Evolutionary conservation across 768 basidiomycete genomes (phyloP), one percentile per base, ranked within the genome.

Genomic region (Termitomyces eurrhizus): DNA sequence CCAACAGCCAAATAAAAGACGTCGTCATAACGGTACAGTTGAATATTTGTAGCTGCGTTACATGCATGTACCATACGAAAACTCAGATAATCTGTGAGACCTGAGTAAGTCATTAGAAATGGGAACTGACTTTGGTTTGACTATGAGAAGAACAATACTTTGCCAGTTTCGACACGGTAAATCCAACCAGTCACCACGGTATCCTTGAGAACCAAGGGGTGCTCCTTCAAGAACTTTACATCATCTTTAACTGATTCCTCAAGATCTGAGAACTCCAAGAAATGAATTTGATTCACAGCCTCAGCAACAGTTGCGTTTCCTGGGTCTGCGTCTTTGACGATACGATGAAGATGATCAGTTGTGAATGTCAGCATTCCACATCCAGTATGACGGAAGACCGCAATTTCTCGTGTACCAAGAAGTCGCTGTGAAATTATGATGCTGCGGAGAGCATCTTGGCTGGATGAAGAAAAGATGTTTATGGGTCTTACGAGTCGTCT

Each of bases 361-460:
- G 73, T 78, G 74, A 90, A 89, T 0, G 81, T 83, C 51, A 86
- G 73, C 87, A 90, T 89, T 50, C 89, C 89, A 66, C 89, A 90
- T 51, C 79, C 85, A 1, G 85, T 87, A 70, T 91, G 89, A 69
- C 86, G 87, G 70, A 88, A 81, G 53, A 91, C 74, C 4, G 85
- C 81, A 55, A 90, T 81, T 72, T 89, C 86, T 16, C 78, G 77
- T 11, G 89, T 91, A 13, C 86, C 88, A 16, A 90, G 79, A 16
- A 89, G 80, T 44, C 87, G 84, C 67, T 91, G 88, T 35, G 88
- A 89, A 67, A 90, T 83, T 54, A 91, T 75, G 66, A 91, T 75
- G 68, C 81, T 83, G 21, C 88, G 80, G 9, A 91, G 65, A 1
- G 87, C 83, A 32, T 90, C 89, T 62, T 80, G 78, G 42, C 87